A percentile compares a stretch with the other conserved stretches of the same genome.
Conservation (phyloP, 2,329 filamentous ascomycete species). For the Fusarium proliferatum region DNA sequence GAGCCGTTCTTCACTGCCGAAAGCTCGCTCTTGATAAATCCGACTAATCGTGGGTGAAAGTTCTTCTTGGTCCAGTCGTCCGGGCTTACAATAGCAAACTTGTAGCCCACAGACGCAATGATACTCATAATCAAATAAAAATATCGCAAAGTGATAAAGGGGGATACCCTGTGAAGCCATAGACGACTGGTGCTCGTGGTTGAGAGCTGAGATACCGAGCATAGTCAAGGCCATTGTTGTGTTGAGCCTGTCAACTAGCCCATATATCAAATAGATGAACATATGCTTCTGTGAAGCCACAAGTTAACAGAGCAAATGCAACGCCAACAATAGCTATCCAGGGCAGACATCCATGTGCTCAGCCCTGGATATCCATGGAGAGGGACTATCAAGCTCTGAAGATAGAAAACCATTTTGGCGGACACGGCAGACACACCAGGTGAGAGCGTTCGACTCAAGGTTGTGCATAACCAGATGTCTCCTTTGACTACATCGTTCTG, state of each 20-base stretch:
- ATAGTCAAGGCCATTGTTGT: slow-evolving; percentile 1
- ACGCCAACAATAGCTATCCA: slow-evolving; percentile 7
- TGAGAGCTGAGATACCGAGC: slow-evolving; percentile 11
- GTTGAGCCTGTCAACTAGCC: not conserved
- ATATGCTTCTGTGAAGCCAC: slow-evolving; percentile 2
- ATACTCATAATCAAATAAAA: not conserved
- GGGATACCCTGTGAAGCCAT: slow-evolving; percentile 5
- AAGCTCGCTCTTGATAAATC: not conserved
- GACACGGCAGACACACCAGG: not conserved
- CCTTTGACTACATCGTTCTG: not conserved
- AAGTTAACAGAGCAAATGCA: not conserved
- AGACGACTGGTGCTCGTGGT: not conserved
- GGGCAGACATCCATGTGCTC: not conserved
- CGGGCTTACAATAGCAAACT: slow-evolving; percentile 4
- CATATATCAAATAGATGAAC: slow-evolving; percentile 9
- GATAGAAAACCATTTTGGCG: not conserved
- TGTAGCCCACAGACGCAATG: not conserved
- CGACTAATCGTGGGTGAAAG: not conserved
- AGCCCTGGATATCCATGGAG: not conserved
- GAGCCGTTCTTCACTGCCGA: not conserved
- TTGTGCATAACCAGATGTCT: not conserved
- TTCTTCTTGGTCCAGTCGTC: not conserved
- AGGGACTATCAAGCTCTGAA: not conserved
- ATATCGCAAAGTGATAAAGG: not conserved
- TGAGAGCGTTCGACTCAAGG: slow-evolving; percentile 14